Evolutionary conservation across 2,329 filamentous ascomycete genomes (phyloP).

Genomic region (Rutstroemia sp.): DNA sequence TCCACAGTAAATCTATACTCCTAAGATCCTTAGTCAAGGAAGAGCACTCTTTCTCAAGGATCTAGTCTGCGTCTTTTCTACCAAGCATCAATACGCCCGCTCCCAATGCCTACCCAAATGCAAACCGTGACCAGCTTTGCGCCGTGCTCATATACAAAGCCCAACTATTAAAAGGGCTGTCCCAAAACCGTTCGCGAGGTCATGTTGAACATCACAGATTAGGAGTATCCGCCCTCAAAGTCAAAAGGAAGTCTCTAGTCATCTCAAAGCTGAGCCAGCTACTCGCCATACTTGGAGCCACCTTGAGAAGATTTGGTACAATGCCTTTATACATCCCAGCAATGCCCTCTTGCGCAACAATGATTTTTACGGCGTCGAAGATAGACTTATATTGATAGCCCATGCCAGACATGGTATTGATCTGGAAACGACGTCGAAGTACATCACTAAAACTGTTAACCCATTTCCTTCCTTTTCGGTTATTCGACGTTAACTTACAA

Average conservation of each 20-base stretch:
- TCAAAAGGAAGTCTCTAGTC: slow-evolving; percentile 77
- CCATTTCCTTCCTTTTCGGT: slow-evolving; percentile 13
- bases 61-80: slow-evolving; percentile 22
- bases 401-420: slow-evolving; percentile 99
- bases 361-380: slow-evolving; percentile 72
- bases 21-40: slow-evolving; percentile 12
- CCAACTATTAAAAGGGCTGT: slow-evolving; percentile 11
- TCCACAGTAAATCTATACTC: slow-evolving; percentile 13
- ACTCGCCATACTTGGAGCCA: slow-evolving; percentile 96
- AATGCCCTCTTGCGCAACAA: slow-evolving; percentile 75
- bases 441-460: slow-evolving; percentile 59
- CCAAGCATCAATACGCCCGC: slow-evolving; percentile 22
- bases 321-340: slow-evolving; percentile 92
- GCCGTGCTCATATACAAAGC: slow-evolving; percentile 25
- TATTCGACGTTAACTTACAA: slow-evolving; percentile 56
- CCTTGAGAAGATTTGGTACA: slow-evolving; percentile 89
- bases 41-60: slow-evolving; percentile 6
- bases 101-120: slow-evolving; percentile 26
- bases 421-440: slow-evolving; percentile 86
- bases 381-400: slow-evolving; percentile 92
- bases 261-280: slow-evolving; percentile 98
- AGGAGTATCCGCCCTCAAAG: slow-evolving; percentile 39
- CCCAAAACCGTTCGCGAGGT: slow-evolving; percentile 1
- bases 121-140: slow-evolving; percentile 14
- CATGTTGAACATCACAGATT: slow-evolving; percentile 14